phyloP scores from a whole-genome alignment of 306 rosid species.

The Chamaecrista fasciculata region DNA sequence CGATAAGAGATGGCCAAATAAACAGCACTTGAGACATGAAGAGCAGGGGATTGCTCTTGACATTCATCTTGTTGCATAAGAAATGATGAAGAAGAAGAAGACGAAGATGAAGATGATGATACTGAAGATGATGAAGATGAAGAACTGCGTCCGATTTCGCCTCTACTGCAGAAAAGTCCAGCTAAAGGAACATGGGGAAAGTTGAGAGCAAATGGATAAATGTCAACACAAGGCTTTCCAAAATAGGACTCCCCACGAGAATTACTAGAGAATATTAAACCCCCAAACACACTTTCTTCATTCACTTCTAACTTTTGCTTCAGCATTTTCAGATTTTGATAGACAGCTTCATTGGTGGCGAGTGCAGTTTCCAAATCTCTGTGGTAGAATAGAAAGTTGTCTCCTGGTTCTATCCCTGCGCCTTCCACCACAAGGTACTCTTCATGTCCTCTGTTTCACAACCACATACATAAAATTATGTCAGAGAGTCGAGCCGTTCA shows the following conservation, averaged over 20 bases:
- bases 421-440: slow-evolving; percentile 28
- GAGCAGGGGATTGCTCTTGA: neutral
- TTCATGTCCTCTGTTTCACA: slow-evolving; percentile 26
- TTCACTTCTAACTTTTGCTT: neutral
- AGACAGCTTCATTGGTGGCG: neutral
- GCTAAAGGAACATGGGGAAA: slow-evolving; percentile 20
- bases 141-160: slow-evolving; percentile 34
- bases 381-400: slow-evolving; percentile 38
- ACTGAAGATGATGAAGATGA: no score
- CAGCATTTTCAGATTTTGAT: slow-evolving; percentile 1
- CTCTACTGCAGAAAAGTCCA: slow-evolving; percentile 30
- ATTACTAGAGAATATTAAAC: slow-evolving; percentile 31
- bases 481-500: no score
- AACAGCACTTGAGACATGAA: slow-evolving; percentile 36
- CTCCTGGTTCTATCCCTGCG: slow-evolving; percentile 26
- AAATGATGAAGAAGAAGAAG: neutral
- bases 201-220: neutral
- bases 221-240: slow-evolving; percentile 13
- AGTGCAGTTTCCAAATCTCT: slow-evolving; percentile 31
- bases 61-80: neutral
- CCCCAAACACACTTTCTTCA: slow-evolving; percentile 27
- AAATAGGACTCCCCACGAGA: slow-evolving; percentile 29
- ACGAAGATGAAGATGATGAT: no score
- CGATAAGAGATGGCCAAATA: slow-evolving; percentile 33
- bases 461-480: neutral